Evolutionary conservation across 2,329 filamentous ascomycete genomes (phyloP), one percentile per base, ranked within the genome.

Genomic region (Phialophora expanda): DNA sequence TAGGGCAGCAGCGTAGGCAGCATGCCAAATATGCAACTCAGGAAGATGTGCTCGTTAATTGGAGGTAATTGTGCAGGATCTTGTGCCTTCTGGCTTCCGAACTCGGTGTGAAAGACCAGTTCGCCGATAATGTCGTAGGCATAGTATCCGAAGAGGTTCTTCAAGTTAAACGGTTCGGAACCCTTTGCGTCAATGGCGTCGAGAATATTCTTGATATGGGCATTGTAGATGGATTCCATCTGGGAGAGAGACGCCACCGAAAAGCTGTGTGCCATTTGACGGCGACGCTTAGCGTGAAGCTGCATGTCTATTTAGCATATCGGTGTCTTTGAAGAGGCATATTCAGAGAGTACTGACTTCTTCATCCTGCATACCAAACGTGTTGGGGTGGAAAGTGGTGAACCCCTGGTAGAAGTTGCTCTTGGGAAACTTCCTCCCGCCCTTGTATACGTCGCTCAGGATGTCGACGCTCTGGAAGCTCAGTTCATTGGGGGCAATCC

Each of bases 381-480:
- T 51, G 38, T 67, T 67, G 12, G 62, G 66, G 28, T 65, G 30
- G 14, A 67, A 62, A 17, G 66, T 57, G 12, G 66, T 67, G 38
- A 67, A 67, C 3, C 62, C 66, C 6, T 66, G 58, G 30, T 65
- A 67, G 26, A 67, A 59, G 22, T 54, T 38, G 32, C 62, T 65
- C 46, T 65, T 67, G 17, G 51, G 20, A 11, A 65, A 55, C 12
- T 58, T 53, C 17, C 62, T 66, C 17, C 56, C 67, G 44, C 65
- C 61, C 44, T 73, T 73, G 56, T 75, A 76, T 24, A 92, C 81
- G 0, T 84, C 83, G 53, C 84, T 71, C 26, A 79, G 78, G 0
- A 86, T 84, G 48, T 86, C 82, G 3, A 89, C 79, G 65, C 84
- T 85, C 73, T 89, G 87, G 30, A 84, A 72, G 0, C 81, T 82